Conservation (phyloP, 2,329 filamentous ascomycete species). For the Cercospora nicotianae region DNA sequence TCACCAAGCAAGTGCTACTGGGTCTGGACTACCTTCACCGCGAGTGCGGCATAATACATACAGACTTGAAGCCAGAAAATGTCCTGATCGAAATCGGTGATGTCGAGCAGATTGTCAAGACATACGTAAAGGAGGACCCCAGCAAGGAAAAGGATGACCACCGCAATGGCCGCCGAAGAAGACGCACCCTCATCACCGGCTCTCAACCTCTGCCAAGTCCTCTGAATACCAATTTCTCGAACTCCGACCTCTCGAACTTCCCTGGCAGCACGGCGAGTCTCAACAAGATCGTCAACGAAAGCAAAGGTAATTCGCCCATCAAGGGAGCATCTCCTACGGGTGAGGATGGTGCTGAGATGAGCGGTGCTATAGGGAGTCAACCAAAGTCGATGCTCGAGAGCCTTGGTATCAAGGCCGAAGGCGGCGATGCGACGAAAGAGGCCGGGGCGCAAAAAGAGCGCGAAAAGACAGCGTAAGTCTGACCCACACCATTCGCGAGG, state of each 20-base stretch:
- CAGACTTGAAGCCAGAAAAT: slow-evolving; percentile 95
- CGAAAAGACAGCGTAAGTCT: slow-evolving; percentile 87
- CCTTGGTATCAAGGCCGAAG: slow-evolving; percentile 51
- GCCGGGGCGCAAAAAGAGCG: slow-evolving; percentile 69
- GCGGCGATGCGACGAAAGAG: slow-evolving; percentile 23
- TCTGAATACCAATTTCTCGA: slow-evolving; percentile 86
- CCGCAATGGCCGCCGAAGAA: slow-evolving; percentile 82
- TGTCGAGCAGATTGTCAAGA: slow-evolving; percentile 97
- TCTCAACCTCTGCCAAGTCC: slow-evolving; percentile 95
- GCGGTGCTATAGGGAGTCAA: slow-evolving; percentile 52
- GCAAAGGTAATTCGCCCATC: slow-evolving; percentile 55
- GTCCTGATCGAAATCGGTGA: slow-evolving; percentile 98
- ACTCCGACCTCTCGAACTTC: slow-evolving; percentile 66
- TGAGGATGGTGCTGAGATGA: slow-evolving; percentile 53
- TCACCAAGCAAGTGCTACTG: slow-evolving; percentile 94
- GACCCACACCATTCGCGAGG: slow-evolving; percentile 8
- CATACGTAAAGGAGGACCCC: slow-evolving; percentile 80
- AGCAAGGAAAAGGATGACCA: slow-evolving; percentile 75
- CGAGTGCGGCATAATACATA: slow-evolving; percentile 98
- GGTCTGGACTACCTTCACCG: slow-evolving; percentile 95
- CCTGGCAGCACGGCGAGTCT: slow-evolving; percentile 68
- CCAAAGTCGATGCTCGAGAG: slow-evolving; percentile 60
- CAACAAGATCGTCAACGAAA: slow-evolving; percentile 78
- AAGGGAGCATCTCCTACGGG: slow-evolving; percentile 43
- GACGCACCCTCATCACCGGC: slow-evolving; percentile 92